Evolutionary conservation across 2,329 filamentous ascomycete species (phyloP).

Genomic region (Ophiosphaerella narmari): DNA sequence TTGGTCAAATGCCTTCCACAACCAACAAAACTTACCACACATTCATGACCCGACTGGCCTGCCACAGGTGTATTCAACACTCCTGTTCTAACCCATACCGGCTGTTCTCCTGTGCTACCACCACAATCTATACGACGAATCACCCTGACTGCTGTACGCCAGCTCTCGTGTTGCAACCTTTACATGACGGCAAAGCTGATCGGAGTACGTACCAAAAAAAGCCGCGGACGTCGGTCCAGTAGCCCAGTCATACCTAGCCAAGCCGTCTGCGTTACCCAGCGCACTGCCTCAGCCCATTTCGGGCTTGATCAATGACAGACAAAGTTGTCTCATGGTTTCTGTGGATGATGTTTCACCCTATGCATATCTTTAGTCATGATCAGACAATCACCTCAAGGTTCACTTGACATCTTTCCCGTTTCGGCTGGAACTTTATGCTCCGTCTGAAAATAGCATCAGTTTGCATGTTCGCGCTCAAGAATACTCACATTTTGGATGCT

Average conservation of each 20-base stretch:
- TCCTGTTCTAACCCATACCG: neutral
- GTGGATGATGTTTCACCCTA: constrained; percentile 24
- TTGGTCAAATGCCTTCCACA: too few relatives aligned
- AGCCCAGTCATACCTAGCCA: neutral
- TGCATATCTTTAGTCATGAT: constrained; percentile 19
- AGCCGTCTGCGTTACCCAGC: too few relatives aligned
- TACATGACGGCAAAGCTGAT: neutral
- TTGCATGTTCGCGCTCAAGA: constrained; percentile 27
- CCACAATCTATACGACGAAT: neutral
- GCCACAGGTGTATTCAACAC: too few relatives aligned
- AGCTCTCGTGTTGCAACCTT: neutral
- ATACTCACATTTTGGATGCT: constrained; percentile 34
- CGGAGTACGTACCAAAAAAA: neutral
- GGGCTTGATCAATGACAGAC: constrained; percentile 11
- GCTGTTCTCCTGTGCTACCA: neutral
- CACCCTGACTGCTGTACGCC: neutral
- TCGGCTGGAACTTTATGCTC: constrained; percentile 14
- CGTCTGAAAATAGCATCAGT: constrained; percentile 39
- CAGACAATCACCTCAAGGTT: constrained; percentile 8
- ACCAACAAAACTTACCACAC: too few relatives aligned
- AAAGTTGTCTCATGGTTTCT: constrained; percentile 1
- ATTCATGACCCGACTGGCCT: too few relatives aligned
- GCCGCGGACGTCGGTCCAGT: neutral
- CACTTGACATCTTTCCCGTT: constrained; percentile 19
- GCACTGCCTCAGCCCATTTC: neutral